phyloP scores from a whole-genome alignment of 2,329 filamentous ascomycete genomes.

The Alternaria infectoria region DNA sequence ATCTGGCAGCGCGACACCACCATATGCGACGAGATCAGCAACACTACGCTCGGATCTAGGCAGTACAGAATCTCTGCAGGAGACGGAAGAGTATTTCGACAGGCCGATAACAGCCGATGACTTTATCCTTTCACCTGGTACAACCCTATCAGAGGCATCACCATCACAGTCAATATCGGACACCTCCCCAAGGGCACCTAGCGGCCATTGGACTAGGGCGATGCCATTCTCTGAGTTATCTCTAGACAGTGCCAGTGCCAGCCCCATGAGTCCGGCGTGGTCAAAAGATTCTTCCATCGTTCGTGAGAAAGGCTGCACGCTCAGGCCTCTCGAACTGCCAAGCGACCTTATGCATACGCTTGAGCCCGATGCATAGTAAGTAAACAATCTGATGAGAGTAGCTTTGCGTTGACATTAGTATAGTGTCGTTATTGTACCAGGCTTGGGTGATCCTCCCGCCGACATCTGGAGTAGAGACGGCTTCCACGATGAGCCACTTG shows the following conservation, averaged over 20 bases:
- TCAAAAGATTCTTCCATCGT: not conserved
- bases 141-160: not conserved
- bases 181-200: not conserved
- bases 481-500: not conserved
- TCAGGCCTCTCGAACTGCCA: not conserved
- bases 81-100: not conserved
- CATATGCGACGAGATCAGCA: not conserved
- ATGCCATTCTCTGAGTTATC: not conserved
- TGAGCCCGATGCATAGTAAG: not conserved
- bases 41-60: fast-evolving
- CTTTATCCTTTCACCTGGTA: not conserved
- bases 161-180: not conserved
- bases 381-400: not conserved
- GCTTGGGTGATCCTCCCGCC: not conserved
- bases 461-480: not conserved
- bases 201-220: not conserved
- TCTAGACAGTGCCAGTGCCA: no score
- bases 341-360: not conserved
- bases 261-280: not conserved
- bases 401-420: not conserved
- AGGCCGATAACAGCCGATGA: not conserved
- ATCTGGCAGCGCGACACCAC: not conserved
- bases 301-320: not conserved
- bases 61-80: not conserved
- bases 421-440: not conserved